Evolutionary conservation across 2,329 filamentous ascomycete genomes (phyloP).

Genomic region (Aspergillus pseudonomiae): DNA sequence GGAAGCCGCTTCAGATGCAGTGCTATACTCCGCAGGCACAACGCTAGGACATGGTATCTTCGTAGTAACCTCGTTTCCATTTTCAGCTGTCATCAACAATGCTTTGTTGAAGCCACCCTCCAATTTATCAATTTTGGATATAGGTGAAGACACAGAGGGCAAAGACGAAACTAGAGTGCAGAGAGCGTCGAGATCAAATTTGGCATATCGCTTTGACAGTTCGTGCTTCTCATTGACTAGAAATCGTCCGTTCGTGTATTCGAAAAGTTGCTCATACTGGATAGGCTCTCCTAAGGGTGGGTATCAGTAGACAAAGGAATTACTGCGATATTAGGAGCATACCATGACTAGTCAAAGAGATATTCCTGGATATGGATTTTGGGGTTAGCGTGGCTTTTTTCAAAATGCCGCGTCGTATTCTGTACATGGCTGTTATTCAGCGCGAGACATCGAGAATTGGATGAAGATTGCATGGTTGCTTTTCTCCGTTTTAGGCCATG

Average conservation of each 20-base stretch:
- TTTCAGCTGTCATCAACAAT: slow-evolving; percentile 25
- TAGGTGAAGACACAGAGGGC: slow-evolving; percentile 22
- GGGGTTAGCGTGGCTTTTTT: background rate
- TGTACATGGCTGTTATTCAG: background rate
- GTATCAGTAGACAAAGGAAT: background rate
- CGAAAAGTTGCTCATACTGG: slow-evolving; percentile 22
- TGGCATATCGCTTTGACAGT: slow-evolving; percentile 28
- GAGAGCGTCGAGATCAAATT: slow-evolving; percentile 33
- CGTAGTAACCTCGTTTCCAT: slow-evolving; percentile 26
- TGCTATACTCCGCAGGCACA: slow-evolving; percentile 22
- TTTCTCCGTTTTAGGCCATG: no score
- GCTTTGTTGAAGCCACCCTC: slow-evolving; percentile 33
- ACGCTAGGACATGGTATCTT: slow-evolving; percentile 26
- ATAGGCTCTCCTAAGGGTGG: background rate
- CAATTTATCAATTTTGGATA: slow-evolving; percentile 35
- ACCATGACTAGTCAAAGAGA: background rate
- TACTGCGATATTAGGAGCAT: background rate
- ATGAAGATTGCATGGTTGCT: no score
- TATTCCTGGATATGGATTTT: background rate
- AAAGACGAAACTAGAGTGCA: slow-evolving; percentile 29
- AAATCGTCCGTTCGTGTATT: slow-evolving; percentile 33
- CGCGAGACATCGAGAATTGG: no score
- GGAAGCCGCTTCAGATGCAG: slow-evolving; percentile 28
- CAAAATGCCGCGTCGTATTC: background rate
- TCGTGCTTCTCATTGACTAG: slow-evolving; percentile 31